A percentile compares a stretch with the other conserved stretches of the same genome.
Conservation (phyloP, 2,329 filamentous ascomycete genomes). For the Sclerotinia borealis region DNA sequence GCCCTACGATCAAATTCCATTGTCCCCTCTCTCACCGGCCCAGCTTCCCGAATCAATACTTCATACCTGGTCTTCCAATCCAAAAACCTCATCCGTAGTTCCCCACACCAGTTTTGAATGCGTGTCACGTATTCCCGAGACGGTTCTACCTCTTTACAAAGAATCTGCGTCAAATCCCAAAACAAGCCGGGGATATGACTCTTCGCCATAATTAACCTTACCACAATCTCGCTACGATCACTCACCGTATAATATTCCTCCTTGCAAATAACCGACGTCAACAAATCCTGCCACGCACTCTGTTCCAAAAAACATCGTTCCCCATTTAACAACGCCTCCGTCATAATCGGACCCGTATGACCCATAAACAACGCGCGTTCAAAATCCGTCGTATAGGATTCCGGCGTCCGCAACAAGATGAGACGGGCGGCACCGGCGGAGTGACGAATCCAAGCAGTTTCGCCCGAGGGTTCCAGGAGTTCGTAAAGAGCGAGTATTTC, state of each 20-base stretch:
- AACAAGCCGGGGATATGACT: constrained; percentile 28
- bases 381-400: constrained; percentile 32
- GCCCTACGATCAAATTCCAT: constrained; percentile 20
- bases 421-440: constrained; percentile 31
- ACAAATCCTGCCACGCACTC: constrained; percentile 20
- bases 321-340: constrained; percentile 23
- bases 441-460: constrained; percentile 32
- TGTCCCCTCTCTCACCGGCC: constrained; percentile 11
- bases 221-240: constrained; percentile 23
- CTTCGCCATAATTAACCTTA: constrained; percentile 25
- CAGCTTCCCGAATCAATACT: constrained; percentile 2
- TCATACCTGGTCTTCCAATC: constrained; percentile 14
- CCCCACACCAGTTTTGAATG: background rate
- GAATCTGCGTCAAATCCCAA: constrained; percentile 26
- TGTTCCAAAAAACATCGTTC: constrained; percentile 25
- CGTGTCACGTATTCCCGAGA: background rate
- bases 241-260: constrained; percentile 15
- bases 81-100: constrained; percentile 16
- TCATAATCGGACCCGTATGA: constrained; percentile 33
- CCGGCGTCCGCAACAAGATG: constrained; percentile 30
- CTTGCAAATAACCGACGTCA: constrained; percentile 20
- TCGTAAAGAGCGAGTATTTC: constrained; percentile 27
- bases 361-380: constrained; percentile 35
- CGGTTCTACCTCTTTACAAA: constrained; percentile 8
- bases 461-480: constrained; percentile 31